phyloP scores from a whole-genome alignment of 129 eudicot genomes.

The Kitagawia praeruptora region DNA sequence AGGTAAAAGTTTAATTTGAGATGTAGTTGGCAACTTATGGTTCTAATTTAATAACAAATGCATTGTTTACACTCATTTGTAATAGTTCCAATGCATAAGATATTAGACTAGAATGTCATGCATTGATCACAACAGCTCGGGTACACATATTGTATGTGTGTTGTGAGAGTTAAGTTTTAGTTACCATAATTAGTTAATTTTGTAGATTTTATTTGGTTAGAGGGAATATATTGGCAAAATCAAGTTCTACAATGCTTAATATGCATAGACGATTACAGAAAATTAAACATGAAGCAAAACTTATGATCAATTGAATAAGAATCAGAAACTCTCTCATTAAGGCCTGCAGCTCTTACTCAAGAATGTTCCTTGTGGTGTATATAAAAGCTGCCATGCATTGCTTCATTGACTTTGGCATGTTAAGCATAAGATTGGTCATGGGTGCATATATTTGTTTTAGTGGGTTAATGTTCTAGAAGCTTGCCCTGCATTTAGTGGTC shows the following conservation, averaged over 20 bases:
- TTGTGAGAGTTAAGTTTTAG: neutral
- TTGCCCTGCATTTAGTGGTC: neutral
- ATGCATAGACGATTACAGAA: neutral
- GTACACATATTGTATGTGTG: neutral
- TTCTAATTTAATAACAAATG: neutral
- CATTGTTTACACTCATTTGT: neutral
- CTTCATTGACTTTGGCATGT: neutral
- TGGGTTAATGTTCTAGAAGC: neutral
- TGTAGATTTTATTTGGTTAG: neutral
- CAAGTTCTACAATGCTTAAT: neutral
- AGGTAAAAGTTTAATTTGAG: slow-evolving; percentile 31
- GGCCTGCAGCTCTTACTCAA: neutral
- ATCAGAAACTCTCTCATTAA: neutral
- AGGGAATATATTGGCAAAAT: neutral
- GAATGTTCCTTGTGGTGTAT: neutral
- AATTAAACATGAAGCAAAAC: neutral
- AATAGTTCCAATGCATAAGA: too few species aligned
- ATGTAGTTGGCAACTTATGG: neutral
- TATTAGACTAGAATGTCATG: neutral
- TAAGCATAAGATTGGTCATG: neutral
- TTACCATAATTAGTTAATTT: neutral
- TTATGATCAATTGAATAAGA: neutral
- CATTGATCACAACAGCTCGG: neutral
- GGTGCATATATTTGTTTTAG: neutral
- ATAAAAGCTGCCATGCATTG: neutral